These are phyloP conservation scores for Plantago major DNA, from an alignment of 257 asterid species.

Conservation along the genomic window DNA sequence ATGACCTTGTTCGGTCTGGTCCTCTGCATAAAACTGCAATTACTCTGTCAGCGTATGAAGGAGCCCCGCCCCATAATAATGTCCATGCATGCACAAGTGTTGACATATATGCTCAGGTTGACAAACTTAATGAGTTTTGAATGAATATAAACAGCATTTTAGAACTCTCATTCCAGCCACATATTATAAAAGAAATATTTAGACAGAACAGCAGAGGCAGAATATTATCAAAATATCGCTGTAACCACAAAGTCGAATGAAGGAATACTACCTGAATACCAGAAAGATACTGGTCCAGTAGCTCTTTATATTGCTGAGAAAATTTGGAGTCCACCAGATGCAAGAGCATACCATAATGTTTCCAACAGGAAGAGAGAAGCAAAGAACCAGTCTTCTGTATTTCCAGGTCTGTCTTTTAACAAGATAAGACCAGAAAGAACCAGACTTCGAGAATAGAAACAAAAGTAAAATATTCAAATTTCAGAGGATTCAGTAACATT, in stretches of 20 bases:
- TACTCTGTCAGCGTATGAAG: conserved; percentile 22
- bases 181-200: neutral
- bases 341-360: conserved; percentile 77
- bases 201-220: neutral
- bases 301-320: conserved; percentile 53
- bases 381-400: conserved; percentile 57
- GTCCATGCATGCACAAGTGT: no score
- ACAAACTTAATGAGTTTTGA: neutral
- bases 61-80: neutral
- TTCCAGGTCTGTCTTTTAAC: conserved; percentile 47
- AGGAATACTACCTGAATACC: conserved; percentile 67
- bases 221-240: conserved; percentile 15
- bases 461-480: conserved; percentile 5
- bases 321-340: conserved; percentile 59
- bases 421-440: conserved; percentile 22
- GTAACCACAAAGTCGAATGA: conserved; percentile 12
- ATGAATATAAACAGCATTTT: neutral
- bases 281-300: conserved; percentile 68
- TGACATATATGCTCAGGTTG: neutral
- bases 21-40: conserved; percentile 69
- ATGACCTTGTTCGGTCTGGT: conserved; percentile 47
- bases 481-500: conserved; percentile 22
- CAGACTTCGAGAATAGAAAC: conserved; percentile 12
- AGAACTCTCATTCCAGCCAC: neutral
- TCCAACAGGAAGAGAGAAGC: conserved; percentile 94